phyloP scores from a whole-genome alignment of 805 yeast species.

The Candida chauliodis region DNA sequence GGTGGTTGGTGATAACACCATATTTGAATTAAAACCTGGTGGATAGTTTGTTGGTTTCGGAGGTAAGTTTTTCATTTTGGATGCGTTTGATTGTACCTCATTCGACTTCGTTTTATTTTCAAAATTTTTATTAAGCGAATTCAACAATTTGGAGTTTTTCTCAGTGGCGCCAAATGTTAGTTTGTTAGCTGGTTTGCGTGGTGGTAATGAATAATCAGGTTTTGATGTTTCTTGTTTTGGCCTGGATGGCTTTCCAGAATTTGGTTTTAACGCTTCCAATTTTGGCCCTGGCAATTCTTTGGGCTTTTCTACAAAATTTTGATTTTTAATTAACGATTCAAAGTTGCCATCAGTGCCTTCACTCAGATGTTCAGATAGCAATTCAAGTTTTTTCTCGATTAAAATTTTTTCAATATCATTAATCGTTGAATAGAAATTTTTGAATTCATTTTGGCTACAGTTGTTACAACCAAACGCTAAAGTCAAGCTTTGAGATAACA shows the following conservation, averaged over 20 bases:
- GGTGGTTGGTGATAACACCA: constrained; percentile 25
- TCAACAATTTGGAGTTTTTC: constrained; percentile 15
- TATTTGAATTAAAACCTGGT: constrained; percentile 28
- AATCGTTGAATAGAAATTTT: constrained; percentile 21
- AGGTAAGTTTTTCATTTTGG: constrained; percentile 6
- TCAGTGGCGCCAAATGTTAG: constrained; percentile 24
- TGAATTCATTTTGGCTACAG: constrained; percentile 32
- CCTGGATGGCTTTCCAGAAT: constrained; percentile 10
- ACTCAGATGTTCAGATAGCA: constrained; percentile 15
- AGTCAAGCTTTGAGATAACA: constrained; percentile 29
- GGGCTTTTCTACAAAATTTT: constrained; percentile 19
- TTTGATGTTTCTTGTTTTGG: not conserved
- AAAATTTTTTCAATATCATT: constrained; percentile 20
- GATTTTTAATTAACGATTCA: constrained; percentile 28
- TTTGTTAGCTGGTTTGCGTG: constrained; percentile 10
- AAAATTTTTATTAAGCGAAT: constrained; percentile 23
- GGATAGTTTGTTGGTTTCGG: constrained; percentile 19
- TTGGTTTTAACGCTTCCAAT: constrained; percentile 17
- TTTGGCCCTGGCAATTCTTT: constrained; percentile 11
- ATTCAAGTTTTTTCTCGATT: constrained; percentile 16
- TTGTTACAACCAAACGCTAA: constrained; percentile 38
- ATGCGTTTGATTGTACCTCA: constrained; percentile 19
- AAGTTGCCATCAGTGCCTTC: constrained; percentile 15
- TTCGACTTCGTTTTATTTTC: constrained; percentile 13
- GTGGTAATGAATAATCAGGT: not conserved